Percentiles rank a stretch among this genome's conserved stretches.
Evolutionary conservation across 73 alveolate species (phyloP).

Genomic region (Diophrys appendiculata): DNA sequence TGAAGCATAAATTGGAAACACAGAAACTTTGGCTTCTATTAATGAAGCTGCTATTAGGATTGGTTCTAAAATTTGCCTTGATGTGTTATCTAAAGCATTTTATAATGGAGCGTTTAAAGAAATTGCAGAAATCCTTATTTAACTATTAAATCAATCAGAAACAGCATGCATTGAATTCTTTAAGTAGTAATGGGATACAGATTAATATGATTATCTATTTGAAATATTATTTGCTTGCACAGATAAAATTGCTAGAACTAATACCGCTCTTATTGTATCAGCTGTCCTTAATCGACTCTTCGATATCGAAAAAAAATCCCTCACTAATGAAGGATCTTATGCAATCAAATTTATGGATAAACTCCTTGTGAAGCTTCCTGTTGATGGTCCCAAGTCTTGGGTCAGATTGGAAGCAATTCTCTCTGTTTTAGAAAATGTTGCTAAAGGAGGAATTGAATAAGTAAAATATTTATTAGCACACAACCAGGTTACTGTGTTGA

Average conservation of each 20-base stretch:
- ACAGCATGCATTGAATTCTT: conserved; percentile 12
- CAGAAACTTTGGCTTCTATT: not conserved
- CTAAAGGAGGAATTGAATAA: conserved; percentile 49
- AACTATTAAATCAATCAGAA: conserved; percentile 19
- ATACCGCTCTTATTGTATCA: conserved; percentile 27
- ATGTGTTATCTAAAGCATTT: conserved; percentile 54
- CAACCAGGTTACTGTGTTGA: not conserved
- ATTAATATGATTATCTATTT: conserved; percentile 37
- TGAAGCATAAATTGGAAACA: not conserved
- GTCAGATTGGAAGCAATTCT: conserved; percentile 70
- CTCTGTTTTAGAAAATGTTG: conserved; percentile 58
- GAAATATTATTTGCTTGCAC: conserved; percentile 46
- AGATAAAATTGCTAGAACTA: conserved; percentile 35
- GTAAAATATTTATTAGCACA: not conserved
- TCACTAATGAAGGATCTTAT: conserved; percentile 17
- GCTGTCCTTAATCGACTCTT: conserved; percentile 26
- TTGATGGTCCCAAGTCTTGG: conserved; percentile 77
- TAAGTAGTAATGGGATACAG: conserved; percentile 19
- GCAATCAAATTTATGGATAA: conserved; percentile 20
- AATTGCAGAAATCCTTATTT: conserved; percentile 32
- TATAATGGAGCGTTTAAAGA: conserved; percentile 31
- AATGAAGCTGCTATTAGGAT: conserved; percentile 2
- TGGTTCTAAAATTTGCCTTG: conserved; percentile 42
- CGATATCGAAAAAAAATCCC: conserved; percentile 40
- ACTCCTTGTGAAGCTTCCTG: conserved; percentile 26